phyloP scores from a whole-genome alignment of 2,329 filamentous ascomycete genomes.

The Cercospora citrullina region DNA sequence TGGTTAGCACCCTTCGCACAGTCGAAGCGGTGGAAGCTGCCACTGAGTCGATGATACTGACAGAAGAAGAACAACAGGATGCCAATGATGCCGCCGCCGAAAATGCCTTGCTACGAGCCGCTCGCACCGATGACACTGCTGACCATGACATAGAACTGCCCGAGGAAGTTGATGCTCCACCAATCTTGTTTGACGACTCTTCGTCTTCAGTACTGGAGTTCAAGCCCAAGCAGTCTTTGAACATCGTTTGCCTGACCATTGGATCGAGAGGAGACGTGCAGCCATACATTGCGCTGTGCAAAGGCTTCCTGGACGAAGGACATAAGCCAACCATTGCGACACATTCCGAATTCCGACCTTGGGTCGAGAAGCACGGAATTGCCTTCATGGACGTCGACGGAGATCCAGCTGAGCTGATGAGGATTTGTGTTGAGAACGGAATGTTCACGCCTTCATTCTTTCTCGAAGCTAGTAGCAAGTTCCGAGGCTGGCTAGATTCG shows the following conservation, averaged over 20 bases:
- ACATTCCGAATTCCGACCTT: conserved; percentile 82
- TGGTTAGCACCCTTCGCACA: conserved; percentile 73
- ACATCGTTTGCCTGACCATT: conserved; percentile 91
- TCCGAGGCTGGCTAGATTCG: conserved; percentile 92
- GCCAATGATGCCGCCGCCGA: conserved; percentile 77
- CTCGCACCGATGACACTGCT: conserved; percentile 55
- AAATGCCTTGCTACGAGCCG: conserved; percentile 73
- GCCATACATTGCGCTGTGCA: conserved; percentile 95
- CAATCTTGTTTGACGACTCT: conserved; percentile 86
- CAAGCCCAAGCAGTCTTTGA: conserved; percentile 76
- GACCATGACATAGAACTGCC: conserved; percentile 40
- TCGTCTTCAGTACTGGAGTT: conserved; percentile 86
- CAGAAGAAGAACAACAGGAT: conserved; percentile 67
- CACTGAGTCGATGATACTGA: conserved; percentile 66
- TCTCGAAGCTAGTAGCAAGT: conserved; percentile 79
- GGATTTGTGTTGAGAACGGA: conserved; percentile 92
- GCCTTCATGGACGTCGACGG: conserved; percentile 87
- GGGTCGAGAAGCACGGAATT: conserved; percentile 91
- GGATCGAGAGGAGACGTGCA: conserved; percentile 95
- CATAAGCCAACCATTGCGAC: conserved; percentile 87
- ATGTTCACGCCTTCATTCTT: conserved; percentile 95
- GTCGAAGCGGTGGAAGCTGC: conserved; percentile 72
- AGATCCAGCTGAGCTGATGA: conserved; percentile 92
- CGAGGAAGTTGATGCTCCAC: conserved; percentile 57
- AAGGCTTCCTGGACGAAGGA: conserved; percentile 82